phyloP scores from a whole-genome alignment of 345 rosid species.

The Camelina hispida region DNA sequence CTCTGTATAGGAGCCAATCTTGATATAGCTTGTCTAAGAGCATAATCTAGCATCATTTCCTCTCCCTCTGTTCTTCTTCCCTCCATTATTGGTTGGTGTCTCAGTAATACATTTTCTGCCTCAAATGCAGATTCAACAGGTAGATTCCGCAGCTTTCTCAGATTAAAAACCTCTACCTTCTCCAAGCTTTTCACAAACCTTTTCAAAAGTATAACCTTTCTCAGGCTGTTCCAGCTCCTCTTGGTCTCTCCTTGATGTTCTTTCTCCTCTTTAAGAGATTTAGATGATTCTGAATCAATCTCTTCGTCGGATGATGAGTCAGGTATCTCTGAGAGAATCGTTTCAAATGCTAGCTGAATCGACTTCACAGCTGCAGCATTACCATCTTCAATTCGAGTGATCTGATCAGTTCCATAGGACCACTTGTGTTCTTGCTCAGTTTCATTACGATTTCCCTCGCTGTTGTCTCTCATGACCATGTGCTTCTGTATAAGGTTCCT shows the following conservation, averaged over 20 bases:
- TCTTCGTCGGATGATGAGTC: constrained; percentile 46
- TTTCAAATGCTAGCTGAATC: constrained; percentile 81
- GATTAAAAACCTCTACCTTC: constrained; percentile 57
- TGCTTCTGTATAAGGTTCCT: constrained; percentile 77
- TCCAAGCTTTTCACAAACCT: constrained; percentile 84
- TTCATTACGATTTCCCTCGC: constrained; percentile 42
- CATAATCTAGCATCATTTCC: constrained; percentile 91
- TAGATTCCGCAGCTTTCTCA: constrained; percentile 42
- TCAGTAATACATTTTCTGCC: constrained; percentile 65
- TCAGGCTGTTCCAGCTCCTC: constrained; percentile 79
- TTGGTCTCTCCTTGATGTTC: constrained; percentile 45
- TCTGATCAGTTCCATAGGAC: constrained; percentile 38
- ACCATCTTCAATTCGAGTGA: constrained; percentile 41
- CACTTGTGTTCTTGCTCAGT: constrained; percentile 35
- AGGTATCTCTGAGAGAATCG: constrained; percentile 65
- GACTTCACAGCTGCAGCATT: constrained; percentile 66
- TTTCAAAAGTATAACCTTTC: constrained; percentile 66
- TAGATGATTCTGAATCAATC: constrained; percentile 26
- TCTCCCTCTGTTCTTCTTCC: constrained; percentile 66
- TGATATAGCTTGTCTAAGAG: constrained; percentile 77
- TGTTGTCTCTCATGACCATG: constrained; percentile 55
- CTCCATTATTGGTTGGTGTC: constrained; percentile 58
- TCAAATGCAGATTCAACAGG: constrained; percentile 49
- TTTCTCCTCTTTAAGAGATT: constrained; percentile 32
- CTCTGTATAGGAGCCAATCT: constrained; percentile 73